A percentile compares a stretch with the other conserved stretches of the same genome.
These are phyloP conservation scores for Talaromyces pinophilus DNA, from an alignment of 2,329 filamentous ascomycete species.

Conservation along the genomic window DNA sequence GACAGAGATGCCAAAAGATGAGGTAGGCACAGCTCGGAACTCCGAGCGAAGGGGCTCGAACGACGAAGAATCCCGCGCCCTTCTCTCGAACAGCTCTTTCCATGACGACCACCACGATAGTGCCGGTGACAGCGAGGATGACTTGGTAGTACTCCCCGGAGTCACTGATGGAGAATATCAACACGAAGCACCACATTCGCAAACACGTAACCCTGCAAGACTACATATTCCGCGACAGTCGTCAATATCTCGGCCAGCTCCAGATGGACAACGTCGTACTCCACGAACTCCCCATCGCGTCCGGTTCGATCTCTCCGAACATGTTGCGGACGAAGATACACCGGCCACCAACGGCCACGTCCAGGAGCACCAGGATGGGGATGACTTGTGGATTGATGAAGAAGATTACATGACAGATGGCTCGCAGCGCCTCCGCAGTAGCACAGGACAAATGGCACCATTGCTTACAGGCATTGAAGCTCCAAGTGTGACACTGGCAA, in stretches of 20 bases:
- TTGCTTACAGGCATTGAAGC: slow-evolving; percentile 82
- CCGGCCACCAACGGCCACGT: slow-evolving; percentile 35
- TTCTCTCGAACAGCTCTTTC: slow-evolving; percentile 33
- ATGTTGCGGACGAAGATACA: slow-evolving; percentile 32
- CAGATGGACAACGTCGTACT: slow-evolving; percentile 48
- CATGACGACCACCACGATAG: slow-evolving; percentile 21
- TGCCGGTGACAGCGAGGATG: slow-evolving; percentile 29
- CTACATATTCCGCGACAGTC: slow-evolving; percentile 39
- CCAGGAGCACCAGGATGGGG: slow-evolving; percentile 33
- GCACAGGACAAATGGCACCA: slow-evolving; percentile 59
- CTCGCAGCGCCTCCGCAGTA: slow-evolving; percentile 39
- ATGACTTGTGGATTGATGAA: slow-evolving; percentile 54
- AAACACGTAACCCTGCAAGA: slow-evolving; percentile 23
- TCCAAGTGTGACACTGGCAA: slow-evolving; percentile 73
- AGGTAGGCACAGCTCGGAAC: slow-evolving; percentile 37
- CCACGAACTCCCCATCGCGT: slow-evolving; percentile 68
- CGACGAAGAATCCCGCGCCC: slow-evolving; percentile 36
- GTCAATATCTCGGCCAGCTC: slow-evolving; percentile 43
- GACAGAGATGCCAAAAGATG: slow-evolving; percentile 47
- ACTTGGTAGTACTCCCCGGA: slow-evolving; percentile 31
- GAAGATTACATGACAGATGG: slow-evolving; percentile 60
- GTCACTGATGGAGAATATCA: slow-evolving; percentile 27
- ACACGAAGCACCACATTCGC: slow-evolving; percentile 21
- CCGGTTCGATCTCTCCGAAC: slow-evolving; percentile 59
- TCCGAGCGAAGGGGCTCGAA: slow-evolving; percentile 34